These are phyloP conservation scores for Cochliopodium minus DNA, from an alignment of 208 protist species.

Conservation along the genomic window DNA sequence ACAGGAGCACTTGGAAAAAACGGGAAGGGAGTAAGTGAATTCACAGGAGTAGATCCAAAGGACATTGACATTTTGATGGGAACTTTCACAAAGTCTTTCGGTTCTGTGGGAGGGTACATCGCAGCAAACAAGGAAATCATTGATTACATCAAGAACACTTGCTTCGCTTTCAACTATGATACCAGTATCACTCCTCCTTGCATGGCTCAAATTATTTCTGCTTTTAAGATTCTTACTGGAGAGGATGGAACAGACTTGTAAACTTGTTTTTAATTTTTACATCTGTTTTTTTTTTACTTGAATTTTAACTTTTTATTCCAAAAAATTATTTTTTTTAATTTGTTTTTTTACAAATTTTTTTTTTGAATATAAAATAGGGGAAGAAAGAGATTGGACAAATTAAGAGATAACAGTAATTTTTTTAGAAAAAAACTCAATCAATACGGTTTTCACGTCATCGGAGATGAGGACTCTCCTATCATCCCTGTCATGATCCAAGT, in stretches of 20 bases:
- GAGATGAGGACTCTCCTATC: conserved; percentile 71
- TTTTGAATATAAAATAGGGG: background rate
- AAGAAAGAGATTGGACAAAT: conserved; percentile 1
- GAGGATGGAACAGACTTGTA: conserved; percentile 61
- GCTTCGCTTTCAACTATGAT: conserved; percentile 43
- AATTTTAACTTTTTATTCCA: conserved; percentile 52
- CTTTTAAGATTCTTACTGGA: conserved; percentile 60
- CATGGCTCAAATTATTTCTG: conserved; percentile 60
- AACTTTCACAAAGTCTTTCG: conserved; percentile 89
- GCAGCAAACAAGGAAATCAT: conserved; percentile 8
- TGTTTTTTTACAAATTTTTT: conserved; percentile 1
- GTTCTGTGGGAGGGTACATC: conserved; percentile 31
- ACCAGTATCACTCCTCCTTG: conserved; percentile 58
- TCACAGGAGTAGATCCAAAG: background rate
- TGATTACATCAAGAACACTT: conserved; percentile 40
- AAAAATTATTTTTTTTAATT: conserved; percentile 45
- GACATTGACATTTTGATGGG: conserved; percentile 77
- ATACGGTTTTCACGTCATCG: conserved; percentile 41
- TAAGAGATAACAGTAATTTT: conserved; percentile 11
- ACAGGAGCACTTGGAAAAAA: background rate
- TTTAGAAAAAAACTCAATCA: conserved; percentile 19
- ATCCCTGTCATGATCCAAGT: conserved; percentile 83
- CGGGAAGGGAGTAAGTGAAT: conserved; percentile 5
- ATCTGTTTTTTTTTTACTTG: conserved; percentile 55
- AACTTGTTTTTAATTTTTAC: conserved; percentile 51